Percentiles rank a stretch among this genome's conserved stretches.
These are phyloP conservation scores for Neurospora discreta DNA, from an alignment of 495 filamentous ascomycete species.

Conservation along the genomic window DNA sequence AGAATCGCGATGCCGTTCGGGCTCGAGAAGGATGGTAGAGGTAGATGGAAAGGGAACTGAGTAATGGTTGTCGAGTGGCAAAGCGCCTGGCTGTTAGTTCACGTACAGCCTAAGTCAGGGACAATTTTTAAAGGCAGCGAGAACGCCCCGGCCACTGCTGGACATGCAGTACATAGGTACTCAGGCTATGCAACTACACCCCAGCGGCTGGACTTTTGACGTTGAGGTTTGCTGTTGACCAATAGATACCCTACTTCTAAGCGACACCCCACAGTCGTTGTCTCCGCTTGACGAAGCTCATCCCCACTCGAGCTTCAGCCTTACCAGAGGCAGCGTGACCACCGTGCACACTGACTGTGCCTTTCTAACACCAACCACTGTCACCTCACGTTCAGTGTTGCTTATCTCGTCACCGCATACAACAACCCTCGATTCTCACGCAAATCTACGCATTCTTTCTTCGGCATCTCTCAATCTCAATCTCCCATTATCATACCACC, in stretches of 20 bases:
- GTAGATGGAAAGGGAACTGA: not conserved
- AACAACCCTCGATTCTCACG: not conserved
- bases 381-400: not conserved
- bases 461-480: not conserved
- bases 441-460: not conserved
- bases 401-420: not conserved
- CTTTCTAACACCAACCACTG: not conserved
- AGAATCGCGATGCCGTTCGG: not conserved
- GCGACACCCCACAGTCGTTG: conserved; percentile 12
- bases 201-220: not conserved
- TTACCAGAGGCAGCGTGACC: conserved; percentile 4
- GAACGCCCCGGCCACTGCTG: not conserved
- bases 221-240: not conserved
- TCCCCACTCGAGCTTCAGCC: conserved; percentile 11
- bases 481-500: not conserved
- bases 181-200: not conserved
- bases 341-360: not conserved
- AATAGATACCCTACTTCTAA: conserved; percentile 19
- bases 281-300: conserved; percentile 1
- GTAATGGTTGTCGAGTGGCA: not conserved
- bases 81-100: not conserved
- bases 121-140: not conserved
- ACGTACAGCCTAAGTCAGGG: not conserved
- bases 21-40: not conserved
- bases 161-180: not conserved